phyloP scores from a whole-genome alignment of 2,329 filamentous ascomycete genomes.

The Paraconiothyrium brasiliense region DNA sequence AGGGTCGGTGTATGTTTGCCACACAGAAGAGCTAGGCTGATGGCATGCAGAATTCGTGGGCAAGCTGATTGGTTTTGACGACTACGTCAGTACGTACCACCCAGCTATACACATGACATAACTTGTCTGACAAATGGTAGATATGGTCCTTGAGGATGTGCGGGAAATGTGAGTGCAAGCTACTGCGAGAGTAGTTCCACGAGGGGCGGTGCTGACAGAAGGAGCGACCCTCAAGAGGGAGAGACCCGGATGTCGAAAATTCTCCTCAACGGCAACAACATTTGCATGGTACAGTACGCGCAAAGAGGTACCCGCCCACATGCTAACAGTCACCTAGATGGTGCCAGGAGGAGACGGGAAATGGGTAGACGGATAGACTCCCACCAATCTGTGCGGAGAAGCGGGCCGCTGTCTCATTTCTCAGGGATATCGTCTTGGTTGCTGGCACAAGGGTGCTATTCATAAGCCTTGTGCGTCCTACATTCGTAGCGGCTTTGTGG shows the following conservation, averaged over 20 bases:
- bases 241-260: conserved; percentile 94
- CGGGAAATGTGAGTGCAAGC: conserved; percentile 81
- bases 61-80: conserved; percentile 93
- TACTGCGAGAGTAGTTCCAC: background rate
- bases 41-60: conserved; percentile 83
- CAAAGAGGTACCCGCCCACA: background rate
- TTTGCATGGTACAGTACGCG: conserved; percentile 86
- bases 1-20: conserved; percentile 67
- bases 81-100: conserved; percentile 93
- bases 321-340: conserved; percentile 34
- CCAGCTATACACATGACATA: background rate
- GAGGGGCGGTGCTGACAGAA: conserved; percentile 20
- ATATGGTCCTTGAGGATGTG: conserved; percentile 98
- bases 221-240: conserved; percentile 83
- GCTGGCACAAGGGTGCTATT: background rate
- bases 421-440: too few species aligned
- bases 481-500: background rate
- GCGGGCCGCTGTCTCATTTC: conserved; percentile 3
- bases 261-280: conserved; percentile 95
- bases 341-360: conserved; percentile 47
- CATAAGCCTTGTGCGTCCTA: background rate
- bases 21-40: conserved; percentile 16
- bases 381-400: conserved; percentile 15
- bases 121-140: conserved; percentile 57
- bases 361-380: conserved; percentile 38